Conservation (phyloP, 225 moss, liverwort and hornwort genomes). For the Pseudisothecium myosuroides region DNA sequence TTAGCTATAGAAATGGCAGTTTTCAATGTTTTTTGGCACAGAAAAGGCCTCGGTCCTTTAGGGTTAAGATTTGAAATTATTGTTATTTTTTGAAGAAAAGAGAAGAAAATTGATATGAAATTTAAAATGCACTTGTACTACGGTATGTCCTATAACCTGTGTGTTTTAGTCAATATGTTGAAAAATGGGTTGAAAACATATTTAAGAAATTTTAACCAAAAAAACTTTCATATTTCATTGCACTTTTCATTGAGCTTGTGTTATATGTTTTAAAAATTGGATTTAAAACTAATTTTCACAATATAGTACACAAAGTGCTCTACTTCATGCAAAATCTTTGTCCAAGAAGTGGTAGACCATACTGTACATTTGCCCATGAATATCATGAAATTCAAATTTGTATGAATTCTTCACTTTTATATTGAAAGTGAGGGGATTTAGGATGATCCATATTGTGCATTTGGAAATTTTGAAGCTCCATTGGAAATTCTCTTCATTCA, state of each 20-base stretch:
- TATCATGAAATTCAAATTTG: neutral
- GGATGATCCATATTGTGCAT: neutral
- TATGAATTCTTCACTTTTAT: neutral
- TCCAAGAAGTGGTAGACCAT: fast-evolving
- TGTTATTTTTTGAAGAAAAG: neutral
- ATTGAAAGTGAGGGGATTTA: neutral
- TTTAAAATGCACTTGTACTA: too few relatives aligned
- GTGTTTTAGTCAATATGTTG: too few relatives aligned
- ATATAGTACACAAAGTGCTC: neutral
- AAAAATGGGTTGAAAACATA: too few relatives aligned
- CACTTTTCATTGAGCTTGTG: neutral
- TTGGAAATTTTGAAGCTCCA: neutral
- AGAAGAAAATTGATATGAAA: neutral
- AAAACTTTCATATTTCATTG: neutral
- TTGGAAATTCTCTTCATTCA: neutral
- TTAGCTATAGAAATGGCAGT: too few relatives aligned
- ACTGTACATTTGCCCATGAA: neutral
- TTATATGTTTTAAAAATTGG: neutral
- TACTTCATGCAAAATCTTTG: neutral
- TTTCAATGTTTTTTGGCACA: too few relatives aligned
- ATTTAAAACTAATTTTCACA: neutral
- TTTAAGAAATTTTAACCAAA: too few relatives aligned
- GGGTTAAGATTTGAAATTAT: neutral
- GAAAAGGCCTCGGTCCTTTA: too few relatives aligned
- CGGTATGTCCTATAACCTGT: too few relatives aligned